Base-by-base conservation (phyloP, 1,284 basidiomycete genomes). In the Puccinia coronata region DNA sequence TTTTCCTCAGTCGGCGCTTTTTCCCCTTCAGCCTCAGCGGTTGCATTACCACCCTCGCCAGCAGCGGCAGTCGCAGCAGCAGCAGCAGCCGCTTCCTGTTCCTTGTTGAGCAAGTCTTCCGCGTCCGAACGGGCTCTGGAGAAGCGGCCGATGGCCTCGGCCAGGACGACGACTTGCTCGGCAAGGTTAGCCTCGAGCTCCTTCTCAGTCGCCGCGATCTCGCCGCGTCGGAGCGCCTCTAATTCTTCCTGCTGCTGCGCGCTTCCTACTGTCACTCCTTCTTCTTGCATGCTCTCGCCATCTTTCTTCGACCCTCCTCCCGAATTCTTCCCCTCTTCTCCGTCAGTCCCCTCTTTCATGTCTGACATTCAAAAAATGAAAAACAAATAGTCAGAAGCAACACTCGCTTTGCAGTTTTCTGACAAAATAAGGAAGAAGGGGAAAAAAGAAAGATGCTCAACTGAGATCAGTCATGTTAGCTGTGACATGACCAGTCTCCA, bases 1-100 rank as follows among this genome's bases (percentile, higher is more conserved):
- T 91, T 90, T 1, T 88, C 88, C 61, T 91, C 88, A 65, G 91
- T 89, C 39, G 91, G 89, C 11, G 94, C 87, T 5, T 91, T 92
- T 85, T 94, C 92, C 82, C 93, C 92, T 20, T 51, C 69, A 34
- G n/a, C 47, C 28, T 12, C 28, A 36, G 4, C 47, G n/a, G n/a
- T n/a, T n/a, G n/a, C n/a, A n/a, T n/a, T n/a, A n/a, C n/a, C n/a
- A n/a, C n/a, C n/a, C n/a, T n/a, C n/a, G n/a, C n/a, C n/a, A n/a
- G n/a, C n/a, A n/a, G n/a, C n/a, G n/a, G n/a, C n/a, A n/a, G n/a
- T n/a, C 6, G 1, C 34, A 36, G 34, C 18, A 41, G 31, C 23
- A 34, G 31, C 39, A 65, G 31, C 31, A 5, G 61, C 61, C 3
- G 34, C 25, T 20, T 89, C 88, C 5, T 90, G 91, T 31, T 93